phyloP scores from a whole-genome alignment of 805 yeast genomes.

The Kurtzmaniella fragi region DNA sequence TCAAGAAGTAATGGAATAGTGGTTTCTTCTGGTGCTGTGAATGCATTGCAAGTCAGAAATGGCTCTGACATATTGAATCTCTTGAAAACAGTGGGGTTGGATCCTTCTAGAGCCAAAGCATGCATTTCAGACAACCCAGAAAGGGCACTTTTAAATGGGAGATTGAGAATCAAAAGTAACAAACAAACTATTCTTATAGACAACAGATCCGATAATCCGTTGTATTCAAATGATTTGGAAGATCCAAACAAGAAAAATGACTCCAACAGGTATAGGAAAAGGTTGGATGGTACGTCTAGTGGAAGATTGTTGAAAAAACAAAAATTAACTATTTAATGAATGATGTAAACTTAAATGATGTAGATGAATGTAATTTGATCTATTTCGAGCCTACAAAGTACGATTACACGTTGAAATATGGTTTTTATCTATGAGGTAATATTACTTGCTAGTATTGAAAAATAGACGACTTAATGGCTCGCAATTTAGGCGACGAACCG shows the following conservation, averaged over 20 bases:
- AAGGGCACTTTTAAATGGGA: constrained; percentile 64
- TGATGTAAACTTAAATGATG: neutral
- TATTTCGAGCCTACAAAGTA: too few relatives aligned
- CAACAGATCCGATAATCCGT: constrained; percentile 20
- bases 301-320: constrained; percentile 22
- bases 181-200: constrained; percentile 70
- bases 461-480: neutral
- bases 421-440: too few relatives aligned
- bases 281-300: constrained; percentile 15
- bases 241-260: constrained; percentile 11
- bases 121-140: constrained; percentile 58
- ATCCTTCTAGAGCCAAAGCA: constrained; percentile 52
- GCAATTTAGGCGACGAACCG: neutral
- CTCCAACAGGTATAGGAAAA: constrained; percentile 17
- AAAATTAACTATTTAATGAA: constrained; percentile 4
- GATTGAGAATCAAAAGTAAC: constrained; percentile 66
- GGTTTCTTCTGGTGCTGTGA: constrained; percentile 68
- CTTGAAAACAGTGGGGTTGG: constrained; percentile 65
- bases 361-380: too few relatives aligned
- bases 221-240: constrained; percentile 17
- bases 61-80: constrained; percentile 65
- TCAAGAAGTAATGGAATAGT: constrained; percentile 77
- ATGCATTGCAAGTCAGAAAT: constrained; percentile 56
- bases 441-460: constrained; percentile 3
- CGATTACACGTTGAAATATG: too few relatives aligned